Conservation (phyloP, 352 stramenopile genomes). For the Globisporangium irregulare region DNA sequence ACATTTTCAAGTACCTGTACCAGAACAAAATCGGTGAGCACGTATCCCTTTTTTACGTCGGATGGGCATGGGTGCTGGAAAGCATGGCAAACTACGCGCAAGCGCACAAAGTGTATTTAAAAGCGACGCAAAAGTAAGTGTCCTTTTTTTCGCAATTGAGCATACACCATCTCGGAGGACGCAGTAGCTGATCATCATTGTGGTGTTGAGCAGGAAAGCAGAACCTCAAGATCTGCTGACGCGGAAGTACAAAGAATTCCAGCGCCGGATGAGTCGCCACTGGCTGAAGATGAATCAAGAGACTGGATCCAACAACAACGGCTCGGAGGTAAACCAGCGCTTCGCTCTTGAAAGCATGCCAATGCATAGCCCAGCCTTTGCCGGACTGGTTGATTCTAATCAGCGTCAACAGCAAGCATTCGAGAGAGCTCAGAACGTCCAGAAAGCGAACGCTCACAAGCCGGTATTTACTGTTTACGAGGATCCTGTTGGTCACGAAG, state of each 20-base stretch:
- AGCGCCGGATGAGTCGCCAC: constrained; percentile 78
- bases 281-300: constrained; percentile 70
- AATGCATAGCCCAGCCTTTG: constrained; percentile 42
- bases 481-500: constrained; percentile 47
- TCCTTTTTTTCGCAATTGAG: not conserved
- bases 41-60: constrained; percentile 83
- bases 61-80: constrained; percentile 82
- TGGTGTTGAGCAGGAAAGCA: constrained; percentile 46
- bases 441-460: constrained; percentile 67
- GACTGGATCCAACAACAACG: constrained; percentile 18
- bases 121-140: constrained; percentile 82
- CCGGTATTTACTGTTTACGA: constrained; percentile 85
- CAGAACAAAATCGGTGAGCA: constrained; percentile 84
- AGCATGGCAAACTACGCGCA: constrained; percentile 78
- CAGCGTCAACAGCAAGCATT: constrained; percentile 65
- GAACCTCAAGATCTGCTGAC: constrained; percentile 62
- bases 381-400: constrained; percentile 51
- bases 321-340: constrained; percentile 47
- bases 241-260: constrained; percentile 82
- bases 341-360: constrained; percentile 65
- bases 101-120: constrained; percentile 85
- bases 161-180: not conserved
- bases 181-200: not conserved
- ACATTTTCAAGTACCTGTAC: constrained; percentile 89
- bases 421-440: constrained; percentile 48